phyloP scores from a whole-genome alignment of 2,329 filamentous ascomycete genomes.

The Phialophora verrucosa region DNA sequence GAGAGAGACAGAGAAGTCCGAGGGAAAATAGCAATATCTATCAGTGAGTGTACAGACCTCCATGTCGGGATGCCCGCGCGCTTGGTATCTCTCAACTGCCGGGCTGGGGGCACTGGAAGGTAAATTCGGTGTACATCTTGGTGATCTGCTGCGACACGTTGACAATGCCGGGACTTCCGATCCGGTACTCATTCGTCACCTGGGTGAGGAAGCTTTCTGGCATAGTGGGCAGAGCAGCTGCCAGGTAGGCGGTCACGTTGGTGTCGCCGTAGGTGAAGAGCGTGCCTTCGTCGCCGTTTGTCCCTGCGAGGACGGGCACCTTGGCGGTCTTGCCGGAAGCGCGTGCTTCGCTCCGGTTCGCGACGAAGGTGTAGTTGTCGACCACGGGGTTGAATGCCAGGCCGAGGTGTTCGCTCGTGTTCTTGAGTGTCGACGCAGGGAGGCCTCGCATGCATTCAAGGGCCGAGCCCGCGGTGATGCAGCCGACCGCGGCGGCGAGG shows the following conservation, averaged over 20 bases:
- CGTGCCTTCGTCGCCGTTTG: constrained; percentile 51
- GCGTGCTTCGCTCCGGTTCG: constrained; percentile 28
- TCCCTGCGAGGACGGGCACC: constrained; percentile 51
- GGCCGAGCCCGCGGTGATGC: constrained; percentile 15
- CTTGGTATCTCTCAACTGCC: constrained; percentile 30
- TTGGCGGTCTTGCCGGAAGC: constrained; percentile 46
- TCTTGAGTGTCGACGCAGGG: constrained; percentile 34
- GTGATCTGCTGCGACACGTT: constrained; percentile 11
- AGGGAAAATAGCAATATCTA: constrained; percentile 35
- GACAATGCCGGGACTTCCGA: constrained; percentile 4
- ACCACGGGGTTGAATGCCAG: constrained; percentile 32
- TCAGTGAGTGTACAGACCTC: constrained; percentile 21
- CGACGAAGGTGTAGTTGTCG: constrained; percentile 34
- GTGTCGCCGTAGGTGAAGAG: constrained; percentile 20
- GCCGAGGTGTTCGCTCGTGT: constrained; percentile 31
- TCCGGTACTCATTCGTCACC: constrained; percentile 23
- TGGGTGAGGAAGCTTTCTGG: constrained; percentile 9
- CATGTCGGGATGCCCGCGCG: constrained; percentile 37
- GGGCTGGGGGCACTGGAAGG: constrained; percentile 25
- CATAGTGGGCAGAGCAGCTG: constrained; percentile 7
- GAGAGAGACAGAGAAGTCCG: background rate
- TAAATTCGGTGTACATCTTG: constrained; percentile 19
- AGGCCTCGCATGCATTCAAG: constrained; percentile 37
- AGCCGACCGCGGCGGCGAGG: constrained; percentile 30
- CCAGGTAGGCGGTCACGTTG: constrained; percentile 8